A percentile compares a stretch with the other conserved stretches of the same genome.
phyloP scores from a whole-genome alignment of 1,284 basidiomycete genomes.

The Cronartium ribicola region DNA sequence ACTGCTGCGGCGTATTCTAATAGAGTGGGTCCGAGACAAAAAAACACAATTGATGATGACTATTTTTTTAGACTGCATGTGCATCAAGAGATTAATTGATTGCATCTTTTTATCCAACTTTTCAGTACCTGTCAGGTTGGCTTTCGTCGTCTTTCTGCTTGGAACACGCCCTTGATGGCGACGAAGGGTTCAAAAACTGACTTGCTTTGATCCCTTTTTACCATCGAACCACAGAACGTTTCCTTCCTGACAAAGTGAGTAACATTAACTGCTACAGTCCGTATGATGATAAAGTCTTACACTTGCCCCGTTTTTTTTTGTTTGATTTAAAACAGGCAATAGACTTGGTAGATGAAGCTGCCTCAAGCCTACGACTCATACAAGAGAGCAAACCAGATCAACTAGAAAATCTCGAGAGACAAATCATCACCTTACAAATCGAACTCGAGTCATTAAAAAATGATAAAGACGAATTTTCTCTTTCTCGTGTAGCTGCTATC shows the following conservation, averaged over 20 bases:
- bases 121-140: slow-evolving; percentile 44
- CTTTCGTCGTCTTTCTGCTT: not conserved
- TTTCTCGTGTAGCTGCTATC: slow-evolving; percentile 65
- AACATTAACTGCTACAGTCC: slow-evolving; percentile 43
- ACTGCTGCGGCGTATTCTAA: slow-evolving; percentile 57
- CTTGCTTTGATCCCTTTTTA: not conserved
- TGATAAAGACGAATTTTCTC: slow-evolving; percentile 75
- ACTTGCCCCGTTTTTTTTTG: not conserved
- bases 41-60: too few species aligned
- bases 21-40: slow-evolving; percentile 19
- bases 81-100: not conserved
- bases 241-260: slow-evolving; percentile 83
- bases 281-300: not conserved
- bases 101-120: not conserved
- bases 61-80: not conserved
- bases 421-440: slow-evolving; percentile 80
- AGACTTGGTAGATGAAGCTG: slow-evolving; percentile 84
- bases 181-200: not conserved
- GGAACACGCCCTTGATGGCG: not conserved
- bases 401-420: slow-evolving; percentile 74
- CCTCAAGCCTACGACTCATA: slow-evolving; percentile 76
- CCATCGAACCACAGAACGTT: slow-evolving; percentile 58
- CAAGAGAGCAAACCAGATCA: slow-evolving; percentile 86
- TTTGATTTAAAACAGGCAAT: slow-evolving; percentile 43
- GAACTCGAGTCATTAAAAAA: slow-evolving; percentile 85